These are phyloP conservation scores for Debaryomycetaceae sp. DNA, from an alignment of 1,139 yeast species.

Conservation along the genomic window DNA sequence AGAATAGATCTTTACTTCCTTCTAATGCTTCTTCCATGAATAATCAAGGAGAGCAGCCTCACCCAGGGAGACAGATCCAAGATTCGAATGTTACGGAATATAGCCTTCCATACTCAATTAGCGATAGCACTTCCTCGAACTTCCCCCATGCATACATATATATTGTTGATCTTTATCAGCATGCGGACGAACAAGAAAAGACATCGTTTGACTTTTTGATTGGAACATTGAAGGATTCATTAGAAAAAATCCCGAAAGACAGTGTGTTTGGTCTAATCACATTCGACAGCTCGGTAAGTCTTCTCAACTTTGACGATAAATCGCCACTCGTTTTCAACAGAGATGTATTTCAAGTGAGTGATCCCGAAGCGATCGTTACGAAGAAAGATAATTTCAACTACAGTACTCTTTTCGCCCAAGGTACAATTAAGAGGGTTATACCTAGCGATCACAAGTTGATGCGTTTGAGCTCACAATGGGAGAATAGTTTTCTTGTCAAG, in stretches of 20 bases:
- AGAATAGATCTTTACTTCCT: conserved; percentile 21
- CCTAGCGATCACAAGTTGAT: conserved; percentile 7
- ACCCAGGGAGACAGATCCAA: conserved; percentile 25
- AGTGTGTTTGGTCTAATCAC: conserved; percentile 25
- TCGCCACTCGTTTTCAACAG: conserved; percentile 1
- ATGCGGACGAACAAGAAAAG: conserved; percentile 20
- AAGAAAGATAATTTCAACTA: not conserved
- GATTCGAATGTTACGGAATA: conserved; percentile 25
- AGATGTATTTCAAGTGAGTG: not conserved
- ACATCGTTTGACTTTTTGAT: conserved; percentile 18
- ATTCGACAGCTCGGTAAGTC: conserved; percentile 24
- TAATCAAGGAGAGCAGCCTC: conserved; percentile 15
- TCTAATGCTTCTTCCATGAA: conserved; percentile 16
- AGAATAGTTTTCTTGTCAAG: conserved; percentile 7
- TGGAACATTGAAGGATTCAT: conserved; percentile 12
- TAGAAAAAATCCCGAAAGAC: conserved; percentile 19
- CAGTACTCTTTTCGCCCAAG: conserved; percentile 5
- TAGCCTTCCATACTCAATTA: conserved; percentile 22
- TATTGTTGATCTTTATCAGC: conserved; percentile 30
- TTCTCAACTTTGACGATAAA: conserved; percentile 15
- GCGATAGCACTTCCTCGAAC: conserved; percentile 6
- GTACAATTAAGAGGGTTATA: conserved; percentile 4
- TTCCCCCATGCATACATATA: conserved; percentile 17
- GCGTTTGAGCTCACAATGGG: conserved; percentile 6
- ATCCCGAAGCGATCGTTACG: conserved; percentile 2